These are phyloP conservation scores for Cladorrhinum samala DNA, from an alignment of 495 filamentous ascomycete species.

Conservation along the genomic window DNA sequence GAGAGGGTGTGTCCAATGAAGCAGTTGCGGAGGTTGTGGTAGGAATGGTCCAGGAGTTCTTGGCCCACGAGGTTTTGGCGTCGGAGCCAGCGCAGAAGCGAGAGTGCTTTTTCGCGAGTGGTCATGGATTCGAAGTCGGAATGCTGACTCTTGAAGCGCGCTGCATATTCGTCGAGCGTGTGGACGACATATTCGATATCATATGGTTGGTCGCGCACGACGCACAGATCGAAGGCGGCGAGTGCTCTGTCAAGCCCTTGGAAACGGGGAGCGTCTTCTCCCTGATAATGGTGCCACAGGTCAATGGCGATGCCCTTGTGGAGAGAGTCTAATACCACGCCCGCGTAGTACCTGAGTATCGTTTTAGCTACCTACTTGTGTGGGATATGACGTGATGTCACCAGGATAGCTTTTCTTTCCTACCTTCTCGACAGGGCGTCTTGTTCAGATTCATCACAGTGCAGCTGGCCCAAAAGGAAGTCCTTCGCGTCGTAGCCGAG, in stretches of 20 bases:
- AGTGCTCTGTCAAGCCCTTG: constrained; percentile 62
- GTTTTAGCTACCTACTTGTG: constrained; percentile 3
- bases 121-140: constrained; percentile 45
- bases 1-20: constrained; percentile 75
- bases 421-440: constrained; percentile 82
- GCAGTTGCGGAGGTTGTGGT: constrained; percentile 75
- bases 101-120: constrained; percentile 60
- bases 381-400: not conserved
- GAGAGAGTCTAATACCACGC: constrained; percentile 66
- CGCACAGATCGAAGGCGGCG: constrained; percentile 81
- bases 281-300: constrained; percentile 58
- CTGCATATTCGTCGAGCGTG: constrained; percentile 58
- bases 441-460: constrained; percentile 50
- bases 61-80: constrained; percentile 63
- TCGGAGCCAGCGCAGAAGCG: constrained; percentile 59
- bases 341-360: constrained; percentile 61
- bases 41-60: constrained; percentile 49
- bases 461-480: constrained; percentile 60
- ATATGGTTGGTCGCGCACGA: constrained; percentile 60
- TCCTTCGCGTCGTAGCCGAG: constrained; percentile 88
- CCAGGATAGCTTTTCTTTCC: not conserved
- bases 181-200: constrained; percentile 64
- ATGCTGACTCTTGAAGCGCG: constrained; percentile 43
- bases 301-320: constrained; percentile 72
- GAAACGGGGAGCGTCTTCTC: constrained; percentile 18